These are phyloP conservation scores for Davidsoniella eucalypti DNA, from an alignment of 2,329 filamentous ascomycete genomes.

Conservation along the genomic window DNA sequence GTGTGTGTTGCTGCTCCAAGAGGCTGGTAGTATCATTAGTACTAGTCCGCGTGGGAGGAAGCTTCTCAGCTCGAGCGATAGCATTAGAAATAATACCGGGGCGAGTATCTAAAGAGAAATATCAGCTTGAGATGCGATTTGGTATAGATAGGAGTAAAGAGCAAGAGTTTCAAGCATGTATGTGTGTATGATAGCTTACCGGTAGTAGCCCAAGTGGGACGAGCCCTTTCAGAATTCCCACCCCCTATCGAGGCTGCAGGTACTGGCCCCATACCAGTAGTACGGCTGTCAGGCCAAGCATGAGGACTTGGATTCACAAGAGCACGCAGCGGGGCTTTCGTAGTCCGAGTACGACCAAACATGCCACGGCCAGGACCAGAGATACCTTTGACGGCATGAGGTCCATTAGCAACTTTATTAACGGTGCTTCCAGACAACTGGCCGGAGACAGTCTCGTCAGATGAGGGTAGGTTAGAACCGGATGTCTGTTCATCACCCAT, in stretches of 20 bases:
- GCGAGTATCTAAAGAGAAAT: slow-evolving; percentile 15
- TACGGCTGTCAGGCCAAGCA: slow-evolving; percentile 8
- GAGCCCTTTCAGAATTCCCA: slow-evolving; percentile 27
- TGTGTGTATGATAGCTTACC: background rate
- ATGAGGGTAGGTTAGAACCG: background rate
- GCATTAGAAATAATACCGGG: slow-evolving; percentile 78
- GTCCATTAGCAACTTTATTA: background rate
- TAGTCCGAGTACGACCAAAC: slow-evolving; percentile 50
- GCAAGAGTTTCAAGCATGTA: background rate
- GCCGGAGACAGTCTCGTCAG: background rate
- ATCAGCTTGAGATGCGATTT: no score
- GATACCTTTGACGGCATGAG: slow-evolving; percentile 38
- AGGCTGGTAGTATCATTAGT: slow-evolving; percentile 61
- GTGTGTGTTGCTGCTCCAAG: slow-evolving; percentile 48
- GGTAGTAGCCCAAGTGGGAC: background rate
- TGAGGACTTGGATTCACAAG: slow-evolving; percentile 18
- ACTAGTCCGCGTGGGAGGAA: slow-evolving; percentile 29
- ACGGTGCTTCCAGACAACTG: background rate
- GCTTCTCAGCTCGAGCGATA: slow-evolving; percentile 72
- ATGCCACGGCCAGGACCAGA: slow-evolving; percentile 75
- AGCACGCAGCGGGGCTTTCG: slow-evolving; percentile 44
- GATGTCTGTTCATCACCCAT: no score
- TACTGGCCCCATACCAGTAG: slow-evolving; percentile 9
- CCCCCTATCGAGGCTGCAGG: slow-evolving; percentile 9
- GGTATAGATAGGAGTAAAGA: background rate